Conservation (phyloP, 176 grass and related monocot genomes). For the Cenchrus purpureus region DNA sequence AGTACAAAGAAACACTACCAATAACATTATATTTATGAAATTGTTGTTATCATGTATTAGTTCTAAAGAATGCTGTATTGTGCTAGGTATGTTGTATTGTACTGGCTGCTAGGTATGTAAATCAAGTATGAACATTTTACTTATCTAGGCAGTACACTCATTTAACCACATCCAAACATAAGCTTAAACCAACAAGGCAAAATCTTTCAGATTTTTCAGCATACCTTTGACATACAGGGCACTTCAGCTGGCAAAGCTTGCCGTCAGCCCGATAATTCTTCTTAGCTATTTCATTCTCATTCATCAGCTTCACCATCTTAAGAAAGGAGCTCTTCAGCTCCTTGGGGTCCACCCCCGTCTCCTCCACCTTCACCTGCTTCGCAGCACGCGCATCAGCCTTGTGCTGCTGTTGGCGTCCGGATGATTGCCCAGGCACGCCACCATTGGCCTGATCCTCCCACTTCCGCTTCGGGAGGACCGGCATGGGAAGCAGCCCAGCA, state of each 20-base stretch:
- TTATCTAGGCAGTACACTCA: background rate
- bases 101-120: background rate
- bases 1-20: constrained; percentile 13
- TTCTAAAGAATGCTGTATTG: background rate
- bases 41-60: background rate
- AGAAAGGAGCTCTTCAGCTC: constrained; percentile 78
- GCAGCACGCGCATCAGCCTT: constrained; percentile 30
- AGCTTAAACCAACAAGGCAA: background rate
- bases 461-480: constrained; percentile 40
- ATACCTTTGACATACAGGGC: constrained; percentile 84
- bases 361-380: constrained; percentile 55
- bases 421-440: background rate
- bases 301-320: constrained; percentile 77
- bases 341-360: constrained; percentile 47
- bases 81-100: too few species aligned
- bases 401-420: constrained; percentile 31
- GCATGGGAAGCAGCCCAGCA: constrained; percentile 18
- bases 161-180: constrained; percentile 16
- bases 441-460: constrained; percentile 59
- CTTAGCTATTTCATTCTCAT: constrained; percentile 59
- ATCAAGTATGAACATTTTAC: background rate
- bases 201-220: background rate
- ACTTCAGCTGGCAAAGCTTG: constrained; percentile 65
- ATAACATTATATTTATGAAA: background rate
- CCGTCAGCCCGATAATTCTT: constrained; percentile 77